Evolutionary conservation across 768 basidiomycete species (phyloP).

Genomic region (Kwoniella newhampshirensis): DNA sequence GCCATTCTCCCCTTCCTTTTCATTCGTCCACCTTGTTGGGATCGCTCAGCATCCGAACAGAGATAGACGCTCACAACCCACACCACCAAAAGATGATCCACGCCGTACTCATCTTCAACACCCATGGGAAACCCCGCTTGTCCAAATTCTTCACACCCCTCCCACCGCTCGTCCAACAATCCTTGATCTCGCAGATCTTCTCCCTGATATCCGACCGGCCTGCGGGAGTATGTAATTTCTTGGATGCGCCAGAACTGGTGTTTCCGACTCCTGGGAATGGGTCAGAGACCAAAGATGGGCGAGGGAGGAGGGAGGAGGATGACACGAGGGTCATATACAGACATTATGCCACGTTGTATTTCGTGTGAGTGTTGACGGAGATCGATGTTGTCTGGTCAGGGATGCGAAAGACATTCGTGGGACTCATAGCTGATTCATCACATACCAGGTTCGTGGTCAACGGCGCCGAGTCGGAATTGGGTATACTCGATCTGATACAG

Average conservation of each 20-base stretch:
- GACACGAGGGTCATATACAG: slow-evolving; percentile 83
- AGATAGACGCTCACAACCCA: no score
- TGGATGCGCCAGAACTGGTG: slow-evolving; percentile 63
- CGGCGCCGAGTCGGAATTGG: slow-evolving; percentile 91
- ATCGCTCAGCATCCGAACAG: no score
- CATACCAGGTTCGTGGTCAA: slow-evolving; percentile 76
- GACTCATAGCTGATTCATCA: background rate
- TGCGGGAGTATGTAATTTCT: slow-evolving; percentile 85
- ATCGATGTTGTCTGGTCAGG: background rate
- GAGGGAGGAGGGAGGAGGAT: slow-evolving; percentile 38
- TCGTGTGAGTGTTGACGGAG: slow-evolving; percentile 60
- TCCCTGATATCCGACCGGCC: slow-evolving; percentile 79
- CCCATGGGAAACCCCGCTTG: slow-evolving; percentile 63
- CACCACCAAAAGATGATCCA: slow-evolving; percentile 50
- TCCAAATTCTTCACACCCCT: slow-evolving; percentile 54
- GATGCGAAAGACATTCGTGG: background rate
- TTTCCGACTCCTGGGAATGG: slow-evolving; percentile 35
- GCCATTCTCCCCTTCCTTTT: no score
- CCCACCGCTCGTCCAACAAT: slow-evolving; percentile 42
- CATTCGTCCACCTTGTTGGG: no score
- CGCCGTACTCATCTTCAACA: slow-evolving; percentile 74
- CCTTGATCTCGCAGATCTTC: slow-evolving; percentile 82
- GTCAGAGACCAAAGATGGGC: slow-evolving; percentile 10
- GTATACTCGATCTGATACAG: slow-evolving; percentile 93
- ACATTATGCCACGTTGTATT: slow-evolving; percentile 93